Evolutionary conservation across 2,329 filamentous ascomycete genomes (phyloP), one percentile per base, ranked within the genome.

Genomic region (Botrytis tulipae): DNA sequence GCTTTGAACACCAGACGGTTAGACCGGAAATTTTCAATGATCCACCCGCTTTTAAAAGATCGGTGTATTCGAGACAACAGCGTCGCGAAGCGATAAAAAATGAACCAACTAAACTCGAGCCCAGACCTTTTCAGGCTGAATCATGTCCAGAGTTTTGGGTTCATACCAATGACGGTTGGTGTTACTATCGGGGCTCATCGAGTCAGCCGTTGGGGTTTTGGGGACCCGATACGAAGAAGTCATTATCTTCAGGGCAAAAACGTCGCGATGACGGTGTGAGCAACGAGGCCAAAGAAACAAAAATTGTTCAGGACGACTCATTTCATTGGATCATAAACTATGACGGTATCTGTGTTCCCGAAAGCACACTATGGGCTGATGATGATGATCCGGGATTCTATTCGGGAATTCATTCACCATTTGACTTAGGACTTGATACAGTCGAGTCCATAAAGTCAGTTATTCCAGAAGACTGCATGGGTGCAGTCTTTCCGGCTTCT

Each of bases 141-240:
- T 62, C 60, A 18, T 62, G 60, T 42, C 60, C 60, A 62, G 35
- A 62, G 16, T 42, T 40, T 18, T 62, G 60, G 60, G 35, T 62
- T n/a, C 60, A 40, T 40, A 40, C 60, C 14, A 62, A 35, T 61
- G 59, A 62, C 22, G 60, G 35, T 62, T 62, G 60, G 60, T 62
- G 60, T 37, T 62, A 40, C 16, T 62, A 42, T 62, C 22, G 60
- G 3, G 60, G 60, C 60, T 42, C 35, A 42, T 62, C 60, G 12
- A 62, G 35, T n/a, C 25, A 40, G 37, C 60, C 37, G 14, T n/a
- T 62, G 37, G 60, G 35, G n/a, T 40, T 40, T 62, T 40, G 60
- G 60, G 60, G 35, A 42, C 60, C 60, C 25, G 35, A 62, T 25
- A n/a, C 35, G 9, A 40, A n/a, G 35, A 42, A 18, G 37, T 42